Evolutionary conservation across 1,284 basidiomycete species (phyloP).

Genomic region (Erythrobasidium hasegawianum): DNA sequence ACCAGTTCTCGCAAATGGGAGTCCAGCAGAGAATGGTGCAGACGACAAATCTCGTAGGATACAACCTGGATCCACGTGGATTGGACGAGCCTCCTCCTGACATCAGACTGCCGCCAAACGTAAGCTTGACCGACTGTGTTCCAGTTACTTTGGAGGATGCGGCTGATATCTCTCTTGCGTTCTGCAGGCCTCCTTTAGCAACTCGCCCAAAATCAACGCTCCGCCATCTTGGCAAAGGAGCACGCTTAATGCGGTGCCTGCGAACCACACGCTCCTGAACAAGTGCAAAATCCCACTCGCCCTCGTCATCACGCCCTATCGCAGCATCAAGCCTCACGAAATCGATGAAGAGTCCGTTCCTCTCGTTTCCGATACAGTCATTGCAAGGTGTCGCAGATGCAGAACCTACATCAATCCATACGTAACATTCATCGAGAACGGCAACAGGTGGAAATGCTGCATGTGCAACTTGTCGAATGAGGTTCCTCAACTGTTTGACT

Average conservation of each 20-base stretch:
- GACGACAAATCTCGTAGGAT: conserved; percentile 70
- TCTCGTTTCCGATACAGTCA: conserved; percentile 87
- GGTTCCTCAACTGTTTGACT: conserved; percentile 97
- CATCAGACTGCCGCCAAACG: conserved; percentile 76
- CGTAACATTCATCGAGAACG: conserved; percentile 96
- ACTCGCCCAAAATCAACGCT: conserved; percentile 74
- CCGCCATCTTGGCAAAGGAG: conserved; percentile 88
- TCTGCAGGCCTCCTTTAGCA: conserved; percentile 64
- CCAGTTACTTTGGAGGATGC: no score
- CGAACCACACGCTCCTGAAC: conserved; percentile 80
- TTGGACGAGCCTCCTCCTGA: conserved; percentile 78
- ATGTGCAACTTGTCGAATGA: conserved; percentile 99
- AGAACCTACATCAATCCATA: conserved; percentile 98
- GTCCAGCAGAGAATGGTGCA: conserved; percentile 48
- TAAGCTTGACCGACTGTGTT: no score
- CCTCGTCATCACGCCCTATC: conserved; percentile 86
- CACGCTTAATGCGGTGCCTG: conserved; percentile 89
- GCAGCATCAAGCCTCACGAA: conserved; percentile 60
- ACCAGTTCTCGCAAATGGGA: conserved; percentile 85
- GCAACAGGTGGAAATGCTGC: conserved; percentile 98
- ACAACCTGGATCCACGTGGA: conserved; percentile 79
- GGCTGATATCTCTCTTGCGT: not conserved
- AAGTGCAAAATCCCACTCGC: conserved; percentile 94
- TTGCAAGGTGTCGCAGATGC: conserved; percentile 94
- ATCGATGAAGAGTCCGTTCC: conserved; percentile 64